These are phyloP conservation scores for Epichloe sylvatica DNA, from an alignment of 2,329 filamentous ascomycete species.

Conservation along the genomic window DNA sequence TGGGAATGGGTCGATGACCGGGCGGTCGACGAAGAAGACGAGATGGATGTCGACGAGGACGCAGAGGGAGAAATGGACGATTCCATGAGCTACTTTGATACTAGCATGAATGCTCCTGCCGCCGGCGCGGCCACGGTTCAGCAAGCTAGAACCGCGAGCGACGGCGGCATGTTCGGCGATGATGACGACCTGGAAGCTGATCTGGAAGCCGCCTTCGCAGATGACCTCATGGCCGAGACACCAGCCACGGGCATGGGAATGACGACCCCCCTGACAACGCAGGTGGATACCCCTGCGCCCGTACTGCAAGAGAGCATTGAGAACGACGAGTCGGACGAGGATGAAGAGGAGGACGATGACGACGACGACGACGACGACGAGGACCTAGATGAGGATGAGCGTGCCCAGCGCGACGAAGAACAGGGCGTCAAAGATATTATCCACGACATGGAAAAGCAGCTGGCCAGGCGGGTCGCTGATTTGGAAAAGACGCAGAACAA, in stretches of 20 bases:
- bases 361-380: conserved; percentile 33
- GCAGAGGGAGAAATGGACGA: conserved; percentile 33
- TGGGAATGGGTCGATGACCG: conserved; percentile 52
- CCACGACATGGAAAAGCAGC: conserved; percentile 36
- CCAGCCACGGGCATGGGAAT: conserved; percentile 29
- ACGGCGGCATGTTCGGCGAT: conserved; percentile 17
- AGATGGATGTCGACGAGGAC: conserved; percentile 32
- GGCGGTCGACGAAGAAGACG: conserved; percentile 26
- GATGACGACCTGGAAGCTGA: conserved; percentile 42
- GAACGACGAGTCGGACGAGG: conserved; percentile 27
- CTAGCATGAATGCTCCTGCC: conserved; percentile 15
- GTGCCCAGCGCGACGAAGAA: conserved; percentile 34
- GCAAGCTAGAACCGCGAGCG: conserved; percentile 5
- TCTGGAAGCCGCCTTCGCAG: conserved; percentile 39
- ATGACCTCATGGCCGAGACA: conserved; percentile 25
- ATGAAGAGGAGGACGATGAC: conserved; percentile 30
- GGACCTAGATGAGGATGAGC: conserved; percentile 38
- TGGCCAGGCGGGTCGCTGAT: conserved; percentile 31
- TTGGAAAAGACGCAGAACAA: conserved; percentile 29
- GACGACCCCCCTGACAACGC: conserved; percentile 31
- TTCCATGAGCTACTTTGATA: conserved; percentile 26
- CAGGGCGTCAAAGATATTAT: conserved; percentile 43
- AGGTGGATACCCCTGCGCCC: conserved; percentile 30
- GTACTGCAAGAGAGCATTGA: conserved; percentile 31
- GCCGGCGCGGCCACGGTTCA: no score